These are phyloP conservation scores for Tuber borchii DNA, from an alignment of 495 filamentous ascomycete genomes.

Conservation along the genomic window DNA sequence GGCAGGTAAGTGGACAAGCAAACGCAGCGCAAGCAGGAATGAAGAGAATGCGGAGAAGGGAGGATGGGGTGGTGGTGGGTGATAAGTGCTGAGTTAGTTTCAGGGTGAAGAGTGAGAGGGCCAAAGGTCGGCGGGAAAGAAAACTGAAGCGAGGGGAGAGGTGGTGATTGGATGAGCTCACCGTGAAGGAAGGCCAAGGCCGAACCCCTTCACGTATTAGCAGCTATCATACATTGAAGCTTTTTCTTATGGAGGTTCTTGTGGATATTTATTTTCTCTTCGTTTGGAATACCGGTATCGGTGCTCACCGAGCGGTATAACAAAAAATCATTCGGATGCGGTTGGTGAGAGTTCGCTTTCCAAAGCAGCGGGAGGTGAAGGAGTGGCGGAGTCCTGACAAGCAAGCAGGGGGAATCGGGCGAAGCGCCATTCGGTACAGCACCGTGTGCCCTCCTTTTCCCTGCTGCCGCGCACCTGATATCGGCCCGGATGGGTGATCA, in stretches of 20 bases:
- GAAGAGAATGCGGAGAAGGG: not conserved
- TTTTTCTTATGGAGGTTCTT: not conserved
- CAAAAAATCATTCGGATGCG: not conserved
- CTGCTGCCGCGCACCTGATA: not conserved
- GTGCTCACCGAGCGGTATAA: not conserved
- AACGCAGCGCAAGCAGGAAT: not conserved
- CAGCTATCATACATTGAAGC: not conserved
- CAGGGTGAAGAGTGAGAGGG: not conserved
- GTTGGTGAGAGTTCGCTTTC: not conserved
- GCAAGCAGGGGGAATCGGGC: not conserved
- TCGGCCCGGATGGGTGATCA: not conserved
- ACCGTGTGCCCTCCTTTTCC: not conserved
- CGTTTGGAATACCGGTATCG: not conserved
- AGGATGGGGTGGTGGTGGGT: not conserved
- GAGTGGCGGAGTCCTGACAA: not conserved
- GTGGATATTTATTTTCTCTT: not conserved
- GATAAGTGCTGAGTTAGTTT: not conserved
- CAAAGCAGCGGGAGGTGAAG: not conserved
- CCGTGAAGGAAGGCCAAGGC: not conserved
- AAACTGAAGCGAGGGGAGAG: not conserved
- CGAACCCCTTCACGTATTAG: not conserved
- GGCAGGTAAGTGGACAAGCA: not conserved
- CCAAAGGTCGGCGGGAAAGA: not conserved
- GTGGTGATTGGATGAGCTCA: not conserved
- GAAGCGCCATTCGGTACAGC: not conserved